Percentiles rank a stretch among this genome's conserved stretches.
phyloP scores from a whole-genome alignment of 75 land plant genomes.

The Sequoia sempervirens region DNA sequence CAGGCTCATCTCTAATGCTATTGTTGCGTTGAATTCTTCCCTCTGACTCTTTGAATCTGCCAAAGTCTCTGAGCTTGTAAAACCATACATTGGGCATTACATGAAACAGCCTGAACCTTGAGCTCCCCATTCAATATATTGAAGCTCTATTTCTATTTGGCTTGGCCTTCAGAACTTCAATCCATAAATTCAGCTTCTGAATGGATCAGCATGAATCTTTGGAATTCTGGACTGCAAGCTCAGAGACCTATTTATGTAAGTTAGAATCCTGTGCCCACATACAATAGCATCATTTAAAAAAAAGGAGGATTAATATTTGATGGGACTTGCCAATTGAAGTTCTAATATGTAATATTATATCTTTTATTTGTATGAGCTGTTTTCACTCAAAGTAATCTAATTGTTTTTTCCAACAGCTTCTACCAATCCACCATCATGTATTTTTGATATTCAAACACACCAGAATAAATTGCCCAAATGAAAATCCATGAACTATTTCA shows the following conservation, averaged over 20 bases:
- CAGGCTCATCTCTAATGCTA: neutral
- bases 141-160: neutral
- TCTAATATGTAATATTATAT: too few species aligned
- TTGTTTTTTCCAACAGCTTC: too few species aligned
- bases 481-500: too few species aligned
- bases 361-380: too few species aligned
- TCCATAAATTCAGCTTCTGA: neutral
- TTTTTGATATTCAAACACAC: too few species aligned
- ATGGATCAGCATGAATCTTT: neutral
- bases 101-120: slow-evolving; percentile 4
- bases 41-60: neutral
- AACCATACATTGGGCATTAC: slow-evolving; percentile 13
- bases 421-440: too few species aligned
- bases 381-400: too few species aligned
- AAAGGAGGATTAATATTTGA: too few species aligned
- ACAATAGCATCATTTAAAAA: too few species aligned
- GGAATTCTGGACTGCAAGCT: neutral
- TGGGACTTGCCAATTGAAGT: too few species aligned
- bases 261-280: too few species aligned
- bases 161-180: neutral
- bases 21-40: neutral
- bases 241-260: neutral
- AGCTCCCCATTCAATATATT: neutral
- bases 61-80: slow-evolving; percentile 10
- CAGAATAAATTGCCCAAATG: too few species aligned